Base-by-base conservation (phyloP, 2,329 filamentous ascomycete species). In the Arthrobotrys sphaeroides region DNA sequence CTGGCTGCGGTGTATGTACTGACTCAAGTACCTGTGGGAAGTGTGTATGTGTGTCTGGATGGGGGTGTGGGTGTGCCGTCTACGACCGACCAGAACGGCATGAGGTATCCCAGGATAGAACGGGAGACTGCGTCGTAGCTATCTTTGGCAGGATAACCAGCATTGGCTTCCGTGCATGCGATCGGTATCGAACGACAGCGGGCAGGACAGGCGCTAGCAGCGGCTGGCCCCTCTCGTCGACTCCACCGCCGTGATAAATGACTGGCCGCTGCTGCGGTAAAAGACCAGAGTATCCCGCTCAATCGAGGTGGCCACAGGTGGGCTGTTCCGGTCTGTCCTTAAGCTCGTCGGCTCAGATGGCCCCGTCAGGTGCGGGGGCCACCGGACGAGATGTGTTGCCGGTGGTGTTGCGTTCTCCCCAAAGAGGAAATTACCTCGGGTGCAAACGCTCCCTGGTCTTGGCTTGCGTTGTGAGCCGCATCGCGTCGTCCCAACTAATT, bases 121-220 rank as follows among this genome's bases (percentile, higher is more conserved):
- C n/a, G n/a, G n/a, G n/a, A n/a, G n/a, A n/a, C n/a, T n/a, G n/a
- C n/a, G n/a, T n/a, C n/a, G n/a, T n/a, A n/a, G n/a, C 51, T 55
- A 55, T 55, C 51, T 55, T 55, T 55, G 51, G 51, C 31, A 31
- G 51, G 51, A 55, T 55, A 55, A n/a, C n/a, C n/a, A n/a, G 31
- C 51, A 55, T 55, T 55, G 28, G 31, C n/a, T 49, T 49, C 9
- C 47, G 13, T 55, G 51, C 51, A 55, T 38, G 28, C 31, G 36
- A 55, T 55, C 51, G 51, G 51, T 38, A 55, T 55, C 51, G 51
- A 55, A 55, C 51, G 51, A 55, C 51, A 55, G 51, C 51, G 51
- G 51, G 51, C 13, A 36, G 9, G 3, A 38, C n/a, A n/a, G 18
- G 51, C 28, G 51, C 51, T 55, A 55, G 51, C 16, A 55, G 51